Evolutionary conservation across 805 yeast genomes (phyloP).

Genomic region (Myxozyma neotropica): DNA sequence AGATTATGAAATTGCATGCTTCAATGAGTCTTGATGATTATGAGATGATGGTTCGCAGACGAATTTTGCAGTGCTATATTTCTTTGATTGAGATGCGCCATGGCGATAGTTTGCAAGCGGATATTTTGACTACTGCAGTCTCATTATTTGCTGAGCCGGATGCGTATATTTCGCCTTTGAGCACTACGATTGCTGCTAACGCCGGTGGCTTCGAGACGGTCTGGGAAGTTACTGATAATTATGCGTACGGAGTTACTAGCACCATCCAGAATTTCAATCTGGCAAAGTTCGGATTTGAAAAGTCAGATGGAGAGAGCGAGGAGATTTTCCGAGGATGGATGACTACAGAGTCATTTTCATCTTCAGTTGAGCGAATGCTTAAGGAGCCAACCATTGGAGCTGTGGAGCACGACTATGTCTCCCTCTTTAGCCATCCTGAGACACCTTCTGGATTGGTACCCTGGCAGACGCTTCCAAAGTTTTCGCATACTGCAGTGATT

Average conservation of each 20-base stretch:
- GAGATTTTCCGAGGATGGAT: slow-evolving; percentile 37
- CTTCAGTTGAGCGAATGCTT: slow-evolving; percentile 33
- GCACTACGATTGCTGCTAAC: slow-evolving; percentile 40
- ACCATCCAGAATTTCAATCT: slow-evolving; percentile 41
- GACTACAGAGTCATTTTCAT: slow-evolving; percentile 30
- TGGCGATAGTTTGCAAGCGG: slow-evolving; percentile 45
- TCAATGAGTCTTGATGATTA: slow-evolving; percentile 37
- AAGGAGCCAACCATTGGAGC: slow-evolving; percentile 37
- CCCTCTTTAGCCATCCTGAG: slow-evolving; percentile 23
- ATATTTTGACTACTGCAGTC: slow-evolving; percentile 42
- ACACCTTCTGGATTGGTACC: slow-evolving; percentile 16
- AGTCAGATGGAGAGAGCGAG: slow-evolving; percentile 4
- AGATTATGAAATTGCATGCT: slow-evolving; percentile 32
- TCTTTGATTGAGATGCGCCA: slow-evolving; percentile 40
- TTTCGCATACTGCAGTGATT: slow-evolving; percentile 55
- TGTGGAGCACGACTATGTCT: slow-evolving; percentile 37
- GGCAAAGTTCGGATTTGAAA: slow-evolving; percentile 41
- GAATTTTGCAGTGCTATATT: slow-evolving; percentile 52
- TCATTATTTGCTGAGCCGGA: slow-evolving; percentile 42
- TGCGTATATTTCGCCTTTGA: slow-evolving; percentile 35
- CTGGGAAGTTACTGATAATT: slow-evolving; percentile 46
- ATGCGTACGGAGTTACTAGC: slow-evolving; percentile 51
- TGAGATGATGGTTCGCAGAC: slow-evolving; percentile 47
- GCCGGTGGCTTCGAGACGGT: slow-evolving; percentile 40
- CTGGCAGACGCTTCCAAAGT: slow-evolving; percentile 33